Conservation (phyloP, 352 stramenopile genomes). For the Globisporangium middletonii region DNA sequence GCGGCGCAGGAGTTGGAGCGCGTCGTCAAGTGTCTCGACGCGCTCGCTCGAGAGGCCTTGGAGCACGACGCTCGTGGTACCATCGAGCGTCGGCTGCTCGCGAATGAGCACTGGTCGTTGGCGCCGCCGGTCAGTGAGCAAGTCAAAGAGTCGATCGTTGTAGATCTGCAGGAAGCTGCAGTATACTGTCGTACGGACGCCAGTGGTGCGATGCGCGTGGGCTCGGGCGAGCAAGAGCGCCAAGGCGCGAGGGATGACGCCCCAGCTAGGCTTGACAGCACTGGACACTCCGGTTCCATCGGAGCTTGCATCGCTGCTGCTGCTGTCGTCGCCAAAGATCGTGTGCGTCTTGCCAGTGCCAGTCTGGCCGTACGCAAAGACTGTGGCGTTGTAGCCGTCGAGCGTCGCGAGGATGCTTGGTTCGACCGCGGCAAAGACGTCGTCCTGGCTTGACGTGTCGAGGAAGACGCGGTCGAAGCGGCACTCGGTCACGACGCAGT, state of each 20-base stretch:
- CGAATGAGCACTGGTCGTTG: conserved; percentile 69
- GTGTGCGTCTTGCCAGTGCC: conserved; percentile 91
- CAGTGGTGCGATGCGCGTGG: conserved; percentile 8
- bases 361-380: conserved; percentile 92
- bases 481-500: conserved; percentile 50
- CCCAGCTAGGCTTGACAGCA: conserved; percentile 28
- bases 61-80: conserved; percentile 44
- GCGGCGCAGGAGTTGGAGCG: conserved; percentile 43
- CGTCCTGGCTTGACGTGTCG: conserved; percentile 50
- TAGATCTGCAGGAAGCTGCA: conserved; percentile 93
- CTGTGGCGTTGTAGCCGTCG: conserved; percentile 84
- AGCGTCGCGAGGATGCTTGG: conserved; percentile 62
- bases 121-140: conserved; percentile 66
- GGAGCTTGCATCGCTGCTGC: background rate
- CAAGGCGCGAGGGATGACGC: conserved; percentile 78
- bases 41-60: conserved; percentile 53
- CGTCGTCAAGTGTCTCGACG: conserved; percentile 35
- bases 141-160: conserved; percentile 91
- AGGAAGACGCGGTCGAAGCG: conserved; percentile 73
- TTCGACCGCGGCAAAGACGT: conserved; percentile 71
- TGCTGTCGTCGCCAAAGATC: conserved; percentile 69
- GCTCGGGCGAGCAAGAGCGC: conserved; percentile 50
- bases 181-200: conserved; percentile 38
- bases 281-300: background rate
- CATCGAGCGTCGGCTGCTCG: conserved; percentile 49